Conservation (phyloP, 352 stramenopile species). For the Pythium sukuiense region DNA sequence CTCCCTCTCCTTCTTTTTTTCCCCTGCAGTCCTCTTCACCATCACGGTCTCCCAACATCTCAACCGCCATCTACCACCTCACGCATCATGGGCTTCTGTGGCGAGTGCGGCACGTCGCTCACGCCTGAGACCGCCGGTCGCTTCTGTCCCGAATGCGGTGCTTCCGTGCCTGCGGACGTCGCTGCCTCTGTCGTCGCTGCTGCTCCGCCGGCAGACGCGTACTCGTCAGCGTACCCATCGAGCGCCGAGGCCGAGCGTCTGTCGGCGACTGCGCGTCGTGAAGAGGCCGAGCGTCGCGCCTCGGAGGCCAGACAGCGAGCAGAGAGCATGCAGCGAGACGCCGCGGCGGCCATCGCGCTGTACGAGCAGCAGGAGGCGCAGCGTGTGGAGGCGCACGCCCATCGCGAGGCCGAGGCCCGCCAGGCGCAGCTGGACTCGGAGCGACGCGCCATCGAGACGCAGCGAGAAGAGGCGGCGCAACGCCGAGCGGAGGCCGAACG, state of each 20-base stretch:
- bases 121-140: constrained; percentile 49
- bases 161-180: constrained; percentile 16
- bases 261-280: constrained; percentile 32
- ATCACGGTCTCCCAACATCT: neutral
- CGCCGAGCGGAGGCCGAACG: constrained; percentile 62
- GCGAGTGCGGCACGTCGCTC: constrained; percentile 72
- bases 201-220: neutral
- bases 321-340: constrained; percentile 43
- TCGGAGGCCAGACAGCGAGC: constrained; percentile 43
- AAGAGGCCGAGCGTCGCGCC: constrained; percentile 51
- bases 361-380: constrained; percentile 55
- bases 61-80: neutral
- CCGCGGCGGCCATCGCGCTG: constrained; percentile 37
- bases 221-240: constrained; percentile 6
- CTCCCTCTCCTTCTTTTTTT: neutral
- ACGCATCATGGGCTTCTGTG: constrained; percentile 75
- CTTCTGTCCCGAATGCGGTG: constrained; percentile 73
- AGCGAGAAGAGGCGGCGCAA: constrained; percentile 47
- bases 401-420: constrained; percentile 35
- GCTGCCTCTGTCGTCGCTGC: constrained; percentile 23
- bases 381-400: constrained; percentile 35
- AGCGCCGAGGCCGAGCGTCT: constrained; percentile 7
- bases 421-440: constrained; percentile 33
- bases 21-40: neutral
- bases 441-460: constrained; percentile 45